These are phyloP conservation scores for Polychytrium aggregatum DNA, from an alignment of 192 early-diverging fungal genomes.

Conservation along the genomic window DNA sequence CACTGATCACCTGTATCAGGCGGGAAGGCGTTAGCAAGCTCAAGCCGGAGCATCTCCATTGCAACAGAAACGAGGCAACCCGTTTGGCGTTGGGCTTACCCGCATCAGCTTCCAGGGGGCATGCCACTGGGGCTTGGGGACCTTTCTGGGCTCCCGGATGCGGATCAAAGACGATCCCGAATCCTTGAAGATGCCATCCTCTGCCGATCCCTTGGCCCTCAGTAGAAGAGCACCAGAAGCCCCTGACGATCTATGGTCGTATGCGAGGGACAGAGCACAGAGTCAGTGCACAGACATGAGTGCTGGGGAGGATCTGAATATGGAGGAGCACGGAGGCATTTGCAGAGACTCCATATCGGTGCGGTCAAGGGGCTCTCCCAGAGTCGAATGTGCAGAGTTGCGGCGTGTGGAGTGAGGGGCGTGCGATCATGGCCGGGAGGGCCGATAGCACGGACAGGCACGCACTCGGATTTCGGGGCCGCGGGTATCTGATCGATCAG, in stretches of 20 bases:
- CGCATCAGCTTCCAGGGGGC: slow-evolving; percentile 97
- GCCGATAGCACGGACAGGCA: too few species aligned
- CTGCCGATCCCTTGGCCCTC: slow-evolving; percentile 1
- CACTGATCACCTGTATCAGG: slow-evolving; percentile 67
- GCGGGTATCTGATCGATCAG: slow-evolving; percentile 15
- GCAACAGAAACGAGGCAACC: background rate
- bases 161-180: slow-evolving; percentile 24
- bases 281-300: too few species aligned
- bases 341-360: too few species aligned
- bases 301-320: background rate
- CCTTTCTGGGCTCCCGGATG: slow-evolving; percentile 38
- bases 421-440: too few species aligned
- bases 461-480: background rate
- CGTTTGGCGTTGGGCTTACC: slow-evolving; percentile 11
- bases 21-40: slow-evolving; percentile 3
- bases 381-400: too few species aligned
- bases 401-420: too few species aligned
- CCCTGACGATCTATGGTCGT: too few species aligned
- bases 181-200: background rate
- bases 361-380: too few species aligned
- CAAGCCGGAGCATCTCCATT: background rate
- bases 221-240: slow-evolving; percentile 2
- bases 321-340: too few species aligned
- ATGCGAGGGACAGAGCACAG: too few species aligned
- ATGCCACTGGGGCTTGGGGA: slow-evolving; percentile 86